Conservation (phyloP, 2,329 filamentous ascomycete genomes). For the Colletotrichum coccodes region DNA sequence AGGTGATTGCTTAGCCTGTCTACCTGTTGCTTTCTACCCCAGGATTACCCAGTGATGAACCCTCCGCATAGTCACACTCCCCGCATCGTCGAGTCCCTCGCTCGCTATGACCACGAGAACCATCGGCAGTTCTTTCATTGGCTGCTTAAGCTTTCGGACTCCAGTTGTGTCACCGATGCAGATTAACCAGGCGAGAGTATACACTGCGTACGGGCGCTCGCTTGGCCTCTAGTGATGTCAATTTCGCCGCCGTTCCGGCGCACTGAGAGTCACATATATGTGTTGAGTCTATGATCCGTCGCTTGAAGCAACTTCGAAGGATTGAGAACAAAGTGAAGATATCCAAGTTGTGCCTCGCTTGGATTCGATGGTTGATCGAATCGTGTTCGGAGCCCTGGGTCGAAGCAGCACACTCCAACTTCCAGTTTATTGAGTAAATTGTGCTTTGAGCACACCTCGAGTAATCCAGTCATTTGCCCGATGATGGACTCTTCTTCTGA, state of each 20-base stretch:
- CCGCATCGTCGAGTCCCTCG: conserved; percentile 2
- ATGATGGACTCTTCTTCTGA: conserved; percentile 3
- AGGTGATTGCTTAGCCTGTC: not conserved
- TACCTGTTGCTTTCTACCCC: not conserved
- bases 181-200: too few relatives aligned
- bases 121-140: conserved; percentile 21
- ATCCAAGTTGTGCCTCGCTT: not conserved
- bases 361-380: too few relatives aligned
- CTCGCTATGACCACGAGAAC: not conserved
- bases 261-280: not conserved
- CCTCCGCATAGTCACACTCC: conserved; percentile 3
- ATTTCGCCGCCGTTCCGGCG: not conserved
- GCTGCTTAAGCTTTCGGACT: conserved; percentile 4
- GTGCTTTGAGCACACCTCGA: too few relatives aligned
- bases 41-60: conserved; percentile 6
- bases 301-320: not conserved
- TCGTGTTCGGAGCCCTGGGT: too few relatives aligned
- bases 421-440: too few relatives aligned
- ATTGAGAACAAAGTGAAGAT: not conserved
- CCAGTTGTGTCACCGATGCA: conserved; percentile 4
- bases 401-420: too few relatives aligned
- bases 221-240: not conserved
- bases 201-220: not conserved
- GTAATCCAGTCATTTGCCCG: not conserved
- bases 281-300: not conserved